Evolutionary conservation across 2,329 filamentous ascomycete species (phyloP), one percentile per base, ranked within the genome.

Genomic region (Teratosphaeriaceae sp.): DNA sequence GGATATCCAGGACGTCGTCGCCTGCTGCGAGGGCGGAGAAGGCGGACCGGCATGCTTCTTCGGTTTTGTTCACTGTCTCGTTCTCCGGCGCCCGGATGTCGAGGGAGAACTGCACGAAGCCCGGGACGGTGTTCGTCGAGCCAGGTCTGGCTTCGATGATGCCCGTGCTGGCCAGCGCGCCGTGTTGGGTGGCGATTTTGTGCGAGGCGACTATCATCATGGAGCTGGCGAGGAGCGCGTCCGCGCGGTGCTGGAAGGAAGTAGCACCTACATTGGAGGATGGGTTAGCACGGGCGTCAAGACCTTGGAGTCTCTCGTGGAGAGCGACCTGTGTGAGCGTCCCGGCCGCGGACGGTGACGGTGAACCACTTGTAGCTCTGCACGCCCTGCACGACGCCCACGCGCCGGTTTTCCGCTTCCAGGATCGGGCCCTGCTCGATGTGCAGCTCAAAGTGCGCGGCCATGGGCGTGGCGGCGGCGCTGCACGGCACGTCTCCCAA

Each of bases 391-490:
- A 89, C 85, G 5, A 85, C 74, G 18, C 82, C 81, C 40, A 90
- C 74, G 42, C 80, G 79, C 50, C 80, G 73, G 20, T 72, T 66
- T 21, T 75, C 71, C 13, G 72, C 72, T 55, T 89, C 80, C 1
- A 94, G 72, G 24, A 87, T 77, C 0, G 85, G 85, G 0, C 85
- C 85, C 60, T 94, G 88, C 60, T 94, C 87, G 41, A 90, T 90
- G 58, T 92, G 86, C 8, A 92, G 72, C 62, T 90, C 85, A 55
- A 90, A 89, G 61, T 90, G 85, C 0, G 84, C 85, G 1, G 78
- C 82, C 65, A 88, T 79, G 0, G 82, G 83, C 13, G 74, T 77
- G 23, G 71, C 67, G 48, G 73, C 68, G 59, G 82, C 71, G 41
- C 71, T 78, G 18, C 76, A 76, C 7, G 74, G 71, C 0, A 71